A percentile compares a stretch with the other conserved stretches of the same genome.
Conservation (phyloP, 192 early-diverging fungal species). For the Diversispora epigaea region DNA sequence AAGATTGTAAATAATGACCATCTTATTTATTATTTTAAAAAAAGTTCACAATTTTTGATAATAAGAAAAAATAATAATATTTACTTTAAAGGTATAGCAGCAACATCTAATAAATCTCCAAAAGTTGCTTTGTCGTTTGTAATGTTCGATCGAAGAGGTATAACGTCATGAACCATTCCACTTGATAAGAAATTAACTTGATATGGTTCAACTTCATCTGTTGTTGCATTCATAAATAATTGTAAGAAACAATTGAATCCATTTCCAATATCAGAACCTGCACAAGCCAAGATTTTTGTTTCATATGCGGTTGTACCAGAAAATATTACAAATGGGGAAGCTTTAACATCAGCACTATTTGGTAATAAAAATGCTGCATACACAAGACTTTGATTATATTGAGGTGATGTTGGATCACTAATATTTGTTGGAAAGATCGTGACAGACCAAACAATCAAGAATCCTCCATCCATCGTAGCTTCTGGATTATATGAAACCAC, state of each 20-base stretch:
- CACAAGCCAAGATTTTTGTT: slow-evolving; percentile 12
- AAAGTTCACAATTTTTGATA: not conserved
- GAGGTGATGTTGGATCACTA: not conserved
- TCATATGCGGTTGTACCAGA: not conserved
- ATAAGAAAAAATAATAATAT: not conserved
- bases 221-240: not conserved
- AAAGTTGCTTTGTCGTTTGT: not conserved
- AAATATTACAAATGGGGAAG: slow-evolving; percentile 7
- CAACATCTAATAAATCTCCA: not conserved
- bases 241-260: slow-evolving; percentile 13
- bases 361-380: not conserved
- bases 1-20: too few relatives aligned
- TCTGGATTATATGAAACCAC: not conserved
- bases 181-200: slow-evolving; percentile 12
- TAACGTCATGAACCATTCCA: slow-evolving; percentile 5
- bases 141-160: not conserved
- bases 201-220: not conserved
- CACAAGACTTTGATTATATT: not conserved
- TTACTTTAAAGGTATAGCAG: not conserved
- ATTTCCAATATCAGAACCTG: not conserved
- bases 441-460: not conserved
- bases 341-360: not conserved
- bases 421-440: not conserved
- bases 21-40: too few relatives aligned
- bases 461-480: not conserved